phyloP scores from a whole-genome alignment of 208 protist species.

The Trypanosoma rangeli region DNA sequence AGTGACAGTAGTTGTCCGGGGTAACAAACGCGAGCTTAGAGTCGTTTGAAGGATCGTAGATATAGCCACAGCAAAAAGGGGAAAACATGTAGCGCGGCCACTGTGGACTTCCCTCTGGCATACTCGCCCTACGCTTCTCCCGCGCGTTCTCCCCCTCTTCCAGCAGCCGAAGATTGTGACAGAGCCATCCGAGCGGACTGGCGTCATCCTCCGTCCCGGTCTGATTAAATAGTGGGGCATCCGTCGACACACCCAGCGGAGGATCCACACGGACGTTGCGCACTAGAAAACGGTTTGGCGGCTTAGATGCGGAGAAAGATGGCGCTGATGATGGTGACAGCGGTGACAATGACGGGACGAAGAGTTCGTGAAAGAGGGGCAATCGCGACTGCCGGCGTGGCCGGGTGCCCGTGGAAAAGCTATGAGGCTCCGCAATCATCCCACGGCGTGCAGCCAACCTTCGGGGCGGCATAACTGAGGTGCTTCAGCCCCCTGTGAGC shows the following conservation, averaged over 20 bases:
- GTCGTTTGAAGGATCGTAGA: constrained; percentile 30
- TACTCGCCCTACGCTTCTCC: neutral
- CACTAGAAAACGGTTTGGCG: constrained; percentile 1
- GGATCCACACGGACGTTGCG: constrained; percentile 1
- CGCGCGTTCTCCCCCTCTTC: neutral
- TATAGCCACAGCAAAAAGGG: constrained; percentile 10
- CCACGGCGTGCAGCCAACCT: neutral
- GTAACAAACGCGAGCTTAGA: constrained; percentile 31
- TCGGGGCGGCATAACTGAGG: neutral
- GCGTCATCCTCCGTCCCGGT: neutral
- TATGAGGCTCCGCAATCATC: neutral
- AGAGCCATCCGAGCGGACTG: constrained; percentile 19
- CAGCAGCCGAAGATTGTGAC: constrained; percentile 14
- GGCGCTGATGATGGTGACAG: constrained; percentile 1
- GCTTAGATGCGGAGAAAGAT: neutral
- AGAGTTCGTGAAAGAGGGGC: constrained; percentile 8
- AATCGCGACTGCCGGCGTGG: constrained; percentile 4
- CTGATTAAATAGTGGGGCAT: neutral
- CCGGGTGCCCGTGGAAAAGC: neutral
- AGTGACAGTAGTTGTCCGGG: constrained; percentile 29
- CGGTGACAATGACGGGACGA: neutral
- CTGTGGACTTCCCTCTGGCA: constrained; percentile 26
- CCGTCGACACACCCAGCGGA: neutral
- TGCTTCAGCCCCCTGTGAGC: neutral
- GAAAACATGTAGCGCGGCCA: constrained; percentile 30